Conservation (phyloP, 164 flowering plant genomes). For the Piper betle region DNA sequence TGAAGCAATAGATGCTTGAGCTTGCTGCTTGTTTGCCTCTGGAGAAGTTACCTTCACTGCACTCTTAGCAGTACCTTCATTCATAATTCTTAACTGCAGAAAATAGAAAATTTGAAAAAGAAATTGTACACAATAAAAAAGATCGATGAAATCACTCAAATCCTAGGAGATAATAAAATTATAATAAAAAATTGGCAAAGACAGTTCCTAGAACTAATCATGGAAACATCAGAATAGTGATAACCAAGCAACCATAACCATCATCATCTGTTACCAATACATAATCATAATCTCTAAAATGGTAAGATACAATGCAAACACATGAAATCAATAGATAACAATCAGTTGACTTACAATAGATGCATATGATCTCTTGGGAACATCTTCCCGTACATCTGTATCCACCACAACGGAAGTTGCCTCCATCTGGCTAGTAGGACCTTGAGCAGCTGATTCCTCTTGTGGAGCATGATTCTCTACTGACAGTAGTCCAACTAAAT, state of each 20-base stretch:
- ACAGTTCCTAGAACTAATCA: no score
- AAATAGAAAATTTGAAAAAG: neutral
- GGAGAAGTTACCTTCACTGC: constrained; percentile 16
- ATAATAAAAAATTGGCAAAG: no score
- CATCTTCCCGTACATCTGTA: constrained; percentile 29
- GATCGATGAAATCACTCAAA: no score
- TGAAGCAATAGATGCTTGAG: constrained; percentile 9
- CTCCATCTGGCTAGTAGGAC: constrained; percentile 21
- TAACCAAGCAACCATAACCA: no score
- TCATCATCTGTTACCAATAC: no score
- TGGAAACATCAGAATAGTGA: no score
- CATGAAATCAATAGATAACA: no score
- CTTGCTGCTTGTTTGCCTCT: constrained; percentile 20
- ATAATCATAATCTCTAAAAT: no score
- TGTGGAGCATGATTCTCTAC: constrained; percentile 2
- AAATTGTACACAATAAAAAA: neutral
- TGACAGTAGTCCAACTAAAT: constrained; percentile 29
- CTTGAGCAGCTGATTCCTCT: constrained; percentile 6
- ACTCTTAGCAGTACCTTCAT: constrained; percentile 27
- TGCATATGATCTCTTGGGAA: constrained; percentile 58
- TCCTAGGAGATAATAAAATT: no score
- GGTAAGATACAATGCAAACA: no score
- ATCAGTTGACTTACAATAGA: constrained; percentile 35
- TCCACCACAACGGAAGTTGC: constrained; percentile 13
- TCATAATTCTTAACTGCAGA: constrained; percentile 29